Evolutionary conservation across 2,329 filamentous ascomycete species (phyloP).

Genomic region (Colletotrichum musicola): DNA sequence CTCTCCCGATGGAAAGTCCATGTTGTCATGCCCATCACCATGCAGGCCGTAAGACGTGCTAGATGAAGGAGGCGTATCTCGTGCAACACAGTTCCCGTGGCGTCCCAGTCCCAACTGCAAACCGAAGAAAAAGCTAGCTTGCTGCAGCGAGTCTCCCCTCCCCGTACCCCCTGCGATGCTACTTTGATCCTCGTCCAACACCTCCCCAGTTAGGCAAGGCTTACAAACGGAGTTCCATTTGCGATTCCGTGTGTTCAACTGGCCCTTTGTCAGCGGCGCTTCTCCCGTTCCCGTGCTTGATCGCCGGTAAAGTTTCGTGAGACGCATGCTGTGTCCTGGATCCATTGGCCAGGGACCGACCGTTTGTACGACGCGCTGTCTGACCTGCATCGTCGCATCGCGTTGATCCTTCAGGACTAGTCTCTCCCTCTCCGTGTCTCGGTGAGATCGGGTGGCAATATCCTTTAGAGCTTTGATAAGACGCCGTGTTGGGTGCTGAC

Average conservation of each 20-base stretch:
- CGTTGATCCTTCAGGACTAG: neutral
- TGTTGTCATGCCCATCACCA: conserved; percentile 5
- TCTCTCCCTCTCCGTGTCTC: neutral
- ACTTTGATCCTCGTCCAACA: conserved; percentile 12
- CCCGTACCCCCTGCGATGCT: conserved; percentile 1
- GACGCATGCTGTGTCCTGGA: conserved; percentile 25
- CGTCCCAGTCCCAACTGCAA: neutral
- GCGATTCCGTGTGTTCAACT: neutral
- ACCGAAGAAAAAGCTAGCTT: no score
- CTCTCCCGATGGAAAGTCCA: no score
- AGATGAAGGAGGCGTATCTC: neutral
- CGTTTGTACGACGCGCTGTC: conserved; percentile 11
- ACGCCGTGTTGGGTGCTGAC: neutral
- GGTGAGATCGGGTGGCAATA: conserved; percentile 5
- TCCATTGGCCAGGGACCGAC: conserved; percentile 18
- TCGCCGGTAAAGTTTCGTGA: neutral
- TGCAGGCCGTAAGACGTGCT: conserved; percentile 16
- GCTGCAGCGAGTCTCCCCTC: neutral
- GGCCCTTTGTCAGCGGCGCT: neutral
- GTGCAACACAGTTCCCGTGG: conserved; percentile 19
- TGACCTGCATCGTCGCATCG: conserved; percentile 22
- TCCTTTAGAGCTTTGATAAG: conserved; percentile 25
- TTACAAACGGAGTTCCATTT: conserved; percentile 11
- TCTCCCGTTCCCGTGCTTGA: conserved; percentile 5
- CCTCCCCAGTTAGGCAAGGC: conserved; percentile 20